Conservation (phyloP, 768 basidiomycete genomes). For the Pluteus cervinus region DNA sequence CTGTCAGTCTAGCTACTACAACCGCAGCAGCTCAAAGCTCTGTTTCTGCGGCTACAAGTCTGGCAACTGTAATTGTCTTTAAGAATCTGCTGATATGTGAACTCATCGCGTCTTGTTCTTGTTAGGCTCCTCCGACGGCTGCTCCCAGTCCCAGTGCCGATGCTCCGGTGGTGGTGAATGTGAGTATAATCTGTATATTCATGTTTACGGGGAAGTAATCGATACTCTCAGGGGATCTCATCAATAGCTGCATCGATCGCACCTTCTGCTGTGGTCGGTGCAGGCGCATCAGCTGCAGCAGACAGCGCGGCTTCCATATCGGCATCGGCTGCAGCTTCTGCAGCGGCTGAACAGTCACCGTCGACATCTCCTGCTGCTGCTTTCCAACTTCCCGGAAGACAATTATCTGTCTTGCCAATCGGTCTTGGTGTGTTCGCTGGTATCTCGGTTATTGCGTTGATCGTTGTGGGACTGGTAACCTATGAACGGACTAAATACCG, state of each 20-base stretch:
- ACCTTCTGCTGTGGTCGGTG: slow-evolving; percentile 6
- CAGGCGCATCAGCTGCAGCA: slow-evolving; percentile 5
- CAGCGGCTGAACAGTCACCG: slow-evolving; percentile 27
- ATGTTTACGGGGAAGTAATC: background rate
- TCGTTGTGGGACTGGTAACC: slow-evolving; percentile 78
- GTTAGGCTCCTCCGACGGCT: too few species aligned
- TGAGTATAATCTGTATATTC: slow-evolving; percentile 1
- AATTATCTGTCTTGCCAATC: slow-evolving; percentile 70
- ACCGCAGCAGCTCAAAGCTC: slow-evolving; percentile 5
- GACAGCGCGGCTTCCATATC: slow-evolving; percentile 8
- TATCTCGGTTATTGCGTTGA: slow-evolving; percentile 77
- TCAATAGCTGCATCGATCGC: slow-evolving; percentile 9
- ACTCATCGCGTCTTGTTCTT: too few species aligned
- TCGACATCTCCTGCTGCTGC: slow-evolving; percentile 30
- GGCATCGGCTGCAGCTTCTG: slow-evolving; percentile 16
- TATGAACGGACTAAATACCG: slow-evolving; percentile 85
- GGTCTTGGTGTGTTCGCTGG: slow-evolving; percentile 83
- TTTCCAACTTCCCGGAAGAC: slow-evolving; percentile 68
- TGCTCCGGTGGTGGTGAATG: background rate
- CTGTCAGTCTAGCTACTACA: slow-evolving; percentile 1
- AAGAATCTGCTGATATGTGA: too few species aligned
- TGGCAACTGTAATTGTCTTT: too few species aligned
- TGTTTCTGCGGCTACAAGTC: slow-evolving; percentile 4
- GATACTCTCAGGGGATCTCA: slow-evolving; percentile 7
- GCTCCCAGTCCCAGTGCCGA: background rate